Percentiles rank a stretch among this genome's conserved stretches.
Conservation (phyloP, 2,329 filamentous ascomycete species). For the Sordariomycetes sp. region DNA sequence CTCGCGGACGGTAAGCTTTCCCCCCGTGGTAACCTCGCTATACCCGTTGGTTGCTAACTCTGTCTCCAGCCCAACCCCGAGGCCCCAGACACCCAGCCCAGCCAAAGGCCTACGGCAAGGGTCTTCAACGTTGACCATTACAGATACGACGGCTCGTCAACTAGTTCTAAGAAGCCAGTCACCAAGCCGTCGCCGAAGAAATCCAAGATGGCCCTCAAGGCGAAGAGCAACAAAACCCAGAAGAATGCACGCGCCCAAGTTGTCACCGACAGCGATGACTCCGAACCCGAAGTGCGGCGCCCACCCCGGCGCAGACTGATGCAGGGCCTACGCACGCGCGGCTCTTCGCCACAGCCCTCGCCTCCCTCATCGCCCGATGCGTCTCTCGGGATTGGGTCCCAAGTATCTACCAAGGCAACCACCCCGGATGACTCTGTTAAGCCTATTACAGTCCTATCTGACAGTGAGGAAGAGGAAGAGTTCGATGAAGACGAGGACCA, state of each 20-base stretch:
- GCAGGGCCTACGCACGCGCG: conserved; percentile 8
- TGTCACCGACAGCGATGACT: conserved; percentile 2
- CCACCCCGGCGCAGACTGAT: conserved; percentile 6
- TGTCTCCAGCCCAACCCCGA: neutral
- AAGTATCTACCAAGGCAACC: conserved; percentile 3
- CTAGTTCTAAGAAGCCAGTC: neutral
- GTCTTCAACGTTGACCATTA: conserved; percentile 1
- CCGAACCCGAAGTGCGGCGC: neutral
- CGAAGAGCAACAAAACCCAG: neutral
- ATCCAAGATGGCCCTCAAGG: neutral
- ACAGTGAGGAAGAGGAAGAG: conserved; percentile 27
- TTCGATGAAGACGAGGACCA: conserved; percentile 21
- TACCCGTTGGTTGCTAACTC: neutral
- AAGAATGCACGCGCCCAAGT: neutral
- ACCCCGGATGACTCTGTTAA: conserved; percentile 1
- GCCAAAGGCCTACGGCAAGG: conserved; percentile 1
- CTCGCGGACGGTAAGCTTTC: conserved; percentile 3
- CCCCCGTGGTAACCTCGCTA: neutral
- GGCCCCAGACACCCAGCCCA: neutral
- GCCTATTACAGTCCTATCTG: neutral
- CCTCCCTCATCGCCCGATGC: neutral
- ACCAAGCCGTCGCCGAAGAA: neutral
- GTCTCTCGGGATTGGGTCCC: neutral
- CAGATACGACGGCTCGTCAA: neutral
- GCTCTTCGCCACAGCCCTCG: neutral